phyloP scores from a whole-genome alignment of 140 eudicot genomes.

The Flaveria floridana region DNA sequence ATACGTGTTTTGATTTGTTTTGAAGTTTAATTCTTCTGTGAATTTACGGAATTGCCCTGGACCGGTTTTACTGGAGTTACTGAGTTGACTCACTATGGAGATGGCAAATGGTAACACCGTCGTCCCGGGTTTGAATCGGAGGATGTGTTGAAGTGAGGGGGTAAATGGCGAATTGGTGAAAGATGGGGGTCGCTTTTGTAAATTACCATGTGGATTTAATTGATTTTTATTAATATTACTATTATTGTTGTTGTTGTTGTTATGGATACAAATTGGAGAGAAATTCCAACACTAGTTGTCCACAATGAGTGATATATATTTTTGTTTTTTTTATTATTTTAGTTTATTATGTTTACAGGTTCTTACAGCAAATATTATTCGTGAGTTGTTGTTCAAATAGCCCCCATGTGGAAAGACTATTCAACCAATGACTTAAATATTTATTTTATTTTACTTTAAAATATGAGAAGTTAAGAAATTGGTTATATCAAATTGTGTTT shows the following conservation, averaged over 20 bases:
- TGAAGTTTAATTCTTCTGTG: constrained; percentile 4
- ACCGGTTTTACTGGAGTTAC: constrained; percentile 32
- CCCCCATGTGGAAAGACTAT: constrained; percentile 39
- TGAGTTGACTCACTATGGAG: constrained; percentile 36
- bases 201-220: constrained; percentile 41
- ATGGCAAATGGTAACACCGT: constrained; percentile 36
- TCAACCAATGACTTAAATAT: constrained; percentile 23
- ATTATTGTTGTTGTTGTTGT: background rate
- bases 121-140: constrained; percentile 43
- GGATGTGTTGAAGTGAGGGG: constrained; percentile 14
- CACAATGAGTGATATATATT: constrained; percentile 1
- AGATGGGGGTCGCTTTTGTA: constrained; percentile 40
- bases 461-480: background rate
- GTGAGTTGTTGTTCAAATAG: constrained; percentile 28
- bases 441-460: background rate
- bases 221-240: constrained; percentile 27
- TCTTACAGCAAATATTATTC: constrained; percentile 16
- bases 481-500: background rate
- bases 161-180: constrained; percentile 17
- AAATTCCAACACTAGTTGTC: constrained; percentile 36
- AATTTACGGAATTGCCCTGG: constrained; percentile 34
- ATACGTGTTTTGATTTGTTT: no score
- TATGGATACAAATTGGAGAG: constrained; percentile 34
- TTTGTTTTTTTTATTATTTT: background rate
- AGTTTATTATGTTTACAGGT: background rate